phyloP scores from a whole-genome alignment of 108 stramenopile genomes.

The Stephanodiscus triporus region DNA sequence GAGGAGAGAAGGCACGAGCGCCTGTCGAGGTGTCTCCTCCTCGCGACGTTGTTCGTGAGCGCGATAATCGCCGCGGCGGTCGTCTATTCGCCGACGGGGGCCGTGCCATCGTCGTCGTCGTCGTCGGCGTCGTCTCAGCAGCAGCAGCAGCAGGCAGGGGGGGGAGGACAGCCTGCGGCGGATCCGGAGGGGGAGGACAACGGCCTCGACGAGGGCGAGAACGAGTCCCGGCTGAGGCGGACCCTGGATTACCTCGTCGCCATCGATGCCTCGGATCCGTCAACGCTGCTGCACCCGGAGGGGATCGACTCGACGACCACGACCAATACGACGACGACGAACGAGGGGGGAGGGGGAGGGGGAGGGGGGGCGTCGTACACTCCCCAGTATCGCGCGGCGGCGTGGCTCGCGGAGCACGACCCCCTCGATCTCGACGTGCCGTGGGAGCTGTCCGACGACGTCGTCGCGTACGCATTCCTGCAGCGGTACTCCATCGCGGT shows the following conservation, averaged over 20 bases:
- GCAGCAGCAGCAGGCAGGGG: background rate
- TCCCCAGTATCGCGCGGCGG: conserved; percentile 35
- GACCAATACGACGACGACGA: too few species aligned
- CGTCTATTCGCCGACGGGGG: too few species aligned
- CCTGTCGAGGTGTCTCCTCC: background rate
- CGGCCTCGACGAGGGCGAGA: conserved; percentile 24
- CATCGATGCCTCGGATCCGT: conserved; percentile 5
- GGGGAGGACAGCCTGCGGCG: background rate
- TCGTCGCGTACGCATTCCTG: conserved; percentile 39
- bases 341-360: too few species aligned
- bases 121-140: background rate
- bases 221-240: conserved; percentile 19
- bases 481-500: conserved; percentile 44
- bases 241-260: conserved; percentile 37
- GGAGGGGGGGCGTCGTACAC: background rate
- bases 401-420: conserved; percentile 38
- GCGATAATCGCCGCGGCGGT: conserved; percentile 26
- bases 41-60: conserved; percentile 21
- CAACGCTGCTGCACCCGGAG: conserved; percentile 1
- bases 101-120: too few species aligned
- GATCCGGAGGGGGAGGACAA: background rate
- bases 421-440: background rate
- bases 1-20: conserved; percentile 9
- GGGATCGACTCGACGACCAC: too few species aligned
- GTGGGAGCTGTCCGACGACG: background rate